phyloP scores from a whole-genome alignment of 2,329 filamentous ascomycete species.

The Rugonectria rugulosa region DNA sequence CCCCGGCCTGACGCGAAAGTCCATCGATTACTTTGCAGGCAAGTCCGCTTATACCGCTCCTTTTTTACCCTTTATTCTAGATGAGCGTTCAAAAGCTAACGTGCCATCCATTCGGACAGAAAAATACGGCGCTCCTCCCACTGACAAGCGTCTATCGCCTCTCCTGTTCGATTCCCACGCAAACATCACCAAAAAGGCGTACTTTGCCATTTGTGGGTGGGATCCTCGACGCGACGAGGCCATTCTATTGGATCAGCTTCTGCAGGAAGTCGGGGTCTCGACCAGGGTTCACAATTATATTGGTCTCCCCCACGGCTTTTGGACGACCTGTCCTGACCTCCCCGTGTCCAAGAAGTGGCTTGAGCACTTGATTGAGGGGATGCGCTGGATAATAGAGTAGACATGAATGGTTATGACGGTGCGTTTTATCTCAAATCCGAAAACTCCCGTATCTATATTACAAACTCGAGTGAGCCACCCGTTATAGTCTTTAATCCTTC shows the following conservation, averaged over 20 bases:
- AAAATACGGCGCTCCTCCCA: constrained; percentile 38
- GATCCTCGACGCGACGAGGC: constrained; percentile 59
- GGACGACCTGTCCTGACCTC: constrained; percentile 47
- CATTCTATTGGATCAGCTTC: constrained; percentile 52
- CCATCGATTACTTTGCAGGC: constrained; percentile 45
- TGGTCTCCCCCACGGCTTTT: constrained; percentile 52
- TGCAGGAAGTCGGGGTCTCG: constrained; percentile 43
- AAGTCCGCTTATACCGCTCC: not conserved
- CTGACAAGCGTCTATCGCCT: constrained; percentile 50
- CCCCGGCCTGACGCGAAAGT: constrained; percentile 45
- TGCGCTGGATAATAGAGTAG: constrained; percentile 33
- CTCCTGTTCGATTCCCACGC: constrained; percentile 44
- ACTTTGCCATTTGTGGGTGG: constrained; percentile 56
- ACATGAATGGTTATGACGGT: no score
- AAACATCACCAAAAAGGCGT: constrained; percentile 43
- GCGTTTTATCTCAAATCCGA: no score
- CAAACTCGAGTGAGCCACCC: not conserved
- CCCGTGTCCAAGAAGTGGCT: constrained; percentile 42
- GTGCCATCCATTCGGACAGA: no score
- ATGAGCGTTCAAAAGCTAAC: no score
- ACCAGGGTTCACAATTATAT: constrained; percentile 50
- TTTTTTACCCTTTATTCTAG: constrained; percentile 13
- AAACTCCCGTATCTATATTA: no score
- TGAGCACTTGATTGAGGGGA: constrained; percentile 35
- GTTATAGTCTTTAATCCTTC: not conserved